phyloP scores from a whole-genome alignment of 331 rosid species.

The Quercus lobata region DNA sequence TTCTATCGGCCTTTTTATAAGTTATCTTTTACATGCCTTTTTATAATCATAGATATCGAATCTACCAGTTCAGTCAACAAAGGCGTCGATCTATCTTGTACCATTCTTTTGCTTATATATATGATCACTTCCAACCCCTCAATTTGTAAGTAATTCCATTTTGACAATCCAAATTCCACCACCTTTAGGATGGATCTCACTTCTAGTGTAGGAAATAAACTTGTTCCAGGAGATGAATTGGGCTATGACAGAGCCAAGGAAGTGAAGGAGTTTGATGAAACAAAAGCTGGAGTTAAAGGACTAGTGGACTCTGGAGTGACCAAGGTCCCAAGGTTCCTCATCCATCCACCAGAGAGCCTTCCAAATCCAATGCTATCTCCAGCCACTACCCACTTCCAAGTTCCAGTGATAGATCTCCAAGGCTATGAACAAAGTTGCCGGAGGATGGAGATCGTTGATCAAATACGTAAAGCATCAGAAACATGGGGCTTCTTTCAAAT shows the following conservation, averaged over 20 bases:
- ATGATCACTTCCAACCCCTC: conserved; percentile 16
- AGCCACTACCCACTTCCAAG: conserved; percentile 15
- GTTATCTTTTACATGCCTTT: conserved; percentile 1
- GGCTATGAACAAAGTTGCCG: conserved; percentile 23
- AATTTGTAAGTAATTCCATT: conserved; percentile 3
- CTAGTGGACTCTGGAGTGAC: conserved; percentile 53
- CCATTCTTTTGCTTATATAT: conserved; percentile 8
- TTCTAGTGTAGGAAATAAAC: not conserved
- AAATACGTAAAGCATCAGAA: conserved; percentile 51
- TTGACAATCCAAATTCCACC: not conserved
- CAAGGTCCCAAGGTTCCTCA: conserved; percentile 55
- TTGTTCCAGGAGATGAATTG: not conserved
- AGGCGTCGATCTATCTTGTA: conserved; percentile 18
- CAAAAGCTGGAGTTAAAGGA: conserved; percentile 72
- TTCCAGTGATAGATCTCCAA: conserved; percentile 58
- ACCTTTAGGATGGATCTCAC: conserved; percentile 15
- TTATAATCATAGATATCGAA: conserved; percentile 17
- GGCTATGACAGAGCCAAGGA: conserved; percentile 60
- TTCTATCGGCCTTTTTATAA: conserved; percentile 24
- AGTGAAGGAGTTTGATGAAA: conserved; percentile 65
- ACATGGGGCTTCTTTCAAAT: conserved; percentile 81
- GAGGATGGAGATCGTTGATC: conserved; percentile 30
- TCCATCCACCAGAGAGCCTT: conserved; percentile 43
- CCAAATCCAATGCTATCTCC: not conserved
- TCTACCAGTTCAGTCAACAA: conserved; percentile 7